phyloP scores from a whole-genome alignment of 192 early-diverging fungal genomes.

The Coemansia aciculifera region DNA sequence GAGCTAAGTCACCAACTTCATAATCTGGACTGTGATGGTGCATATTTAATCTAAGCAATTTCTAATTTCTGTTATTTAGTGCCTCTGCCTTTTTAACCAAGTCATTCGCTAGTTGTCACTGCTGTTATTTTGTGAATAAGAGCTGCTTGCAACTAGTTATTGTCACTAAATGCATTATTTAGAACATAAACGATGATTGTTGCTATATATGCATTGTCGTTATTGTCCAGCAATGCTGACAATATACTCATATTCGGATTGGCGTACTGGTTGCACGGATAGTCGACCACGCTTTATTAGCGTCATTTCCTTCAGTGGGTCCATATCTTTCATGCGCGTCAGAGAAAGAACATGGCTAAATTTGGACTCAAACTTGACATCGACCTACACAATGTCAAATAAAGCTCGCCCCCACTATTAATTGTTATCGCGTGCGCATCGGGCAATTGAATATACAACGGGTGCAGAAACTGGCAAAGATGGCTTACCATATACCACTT shows the following conservation, averaged over 20 bases:
- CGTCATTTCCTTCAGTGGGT: slow-evolving; percentile 62
- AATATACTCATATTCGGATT: slow-evolving; percentile 69
- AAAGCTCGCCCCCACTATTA: neutral
- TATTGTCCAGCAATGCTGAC: neutral
- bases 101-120: no score
- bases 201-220: neutral
- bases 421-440: neutral
- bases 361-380: slow-evolving; percentile 73
- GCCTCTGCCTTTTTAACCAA: no score
- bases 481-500: slow-evolving; percentile 77
- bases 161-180: no score
- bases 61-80: no score
- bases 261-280: slow-evolving; percentile 73
- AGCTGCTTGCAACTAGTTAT: no score
- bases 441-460: neutral
- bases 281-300: slow-evolving; percentile 72
- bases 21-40: no score
- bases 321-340: slow-evolving; percentile 64
- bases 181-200: no score
- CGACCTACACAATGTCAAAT: slow-evolving; percentile 50
- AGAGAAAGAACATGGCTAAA: slow-evolving; percentile 64
- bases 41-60: no score
- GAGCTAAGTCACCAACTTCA: no score
- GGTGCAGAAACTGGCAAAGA: neutral
- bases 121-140: no score